Evolutionary conservation across 129 eudicot genomes (phyloP), one percentile per base, ranked within the genome.

Genomic region (Arctium minus): DNA sequence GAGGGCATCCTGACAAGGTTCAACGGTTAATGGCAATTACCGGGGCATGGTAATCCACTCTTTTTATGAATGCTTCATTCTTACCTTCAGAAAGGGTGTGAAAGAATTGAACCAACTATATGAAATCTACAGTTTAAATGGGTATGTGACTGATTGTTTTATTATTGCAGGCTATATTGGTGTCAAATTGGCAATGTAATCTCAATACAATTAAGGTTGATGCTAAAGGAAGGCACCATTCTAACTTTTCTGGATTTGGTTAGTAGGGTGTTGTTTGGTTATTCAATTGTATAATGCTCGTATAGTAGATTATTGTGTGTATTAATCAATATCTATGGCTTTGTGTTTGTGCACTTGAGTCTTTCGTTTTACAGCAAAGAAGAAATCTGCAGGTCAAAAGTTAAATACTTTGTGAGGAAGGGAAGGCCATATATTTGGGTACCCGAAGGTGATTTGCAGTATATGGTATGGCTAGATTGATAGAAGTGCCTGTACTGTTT

Each of bases 341-440:
- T 22, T 67, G 36, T 70, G 4, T 18, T 3, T 1, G 18, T 69
- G 46, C 1, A 12, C 40, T 22, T 22, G 27, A 22, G 36, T 68
- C 31, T 84, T 37, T 65, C n/a, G 6, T 78, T 74, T 46, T 70
- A 2, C 86, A 91, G 97, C 86, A 92, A 91, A 82, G 92, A 86
- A 32, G 99, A 87, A 73, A 91, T 93, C 39, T 85, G 90, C 82
- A 86, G 88, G 73, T 95, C 97, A 18, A 91, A 87, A 86, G 99
- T 95, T 10, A 88, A 90, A 82, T 95, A 89, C 88, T 87, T 90
- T 79, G 87, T 89, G 75, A 89, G 82, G 89, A 92, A 84, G 84
- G 97, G 99, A 31, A 90, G 83, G 81, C 94, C 96, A 33, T 92
- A 91, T 85, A 82, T 95, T 29, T 92, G 97, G 98, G 89, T 95